A percentile compares a stretch with the other conserved stretches of the same genome.
Evolutionary conservation across 345 rosid species (phyloP).

Genomic region (Limnanthes douglasii): DNA sequence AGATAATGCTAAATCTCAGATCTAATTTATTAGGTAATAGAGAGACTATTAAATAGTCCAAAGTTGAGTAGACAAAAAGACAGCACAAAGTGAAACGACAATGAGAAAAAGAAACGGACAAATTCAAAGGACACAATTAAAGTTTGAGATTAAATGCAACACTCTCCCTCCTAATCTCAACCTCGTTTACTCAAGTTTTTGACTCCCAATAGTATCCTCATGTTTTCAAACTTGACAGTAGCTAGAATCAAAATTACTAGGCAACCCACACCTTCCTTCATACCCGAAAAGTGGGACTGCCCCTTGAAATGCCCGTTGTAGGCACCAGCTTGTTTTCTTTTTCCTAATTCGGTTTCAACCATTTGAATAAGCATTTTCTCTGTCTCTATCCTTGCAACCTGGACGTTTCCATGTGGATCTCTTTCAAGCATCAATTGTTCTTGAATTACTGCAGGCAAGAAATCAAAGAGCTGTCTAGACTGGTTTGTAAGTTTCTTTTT

Average conservation of each 20-base stretch:
- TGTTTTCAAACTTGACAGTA: too few species aligned
- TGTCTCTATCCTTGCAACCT: conserved; percentile 98
- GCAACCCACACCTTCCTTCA: conserved; percentile 98
- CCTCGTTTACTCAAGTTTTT: too few species aligned
- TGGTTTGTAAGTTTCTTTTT: conserved; percentile 68
- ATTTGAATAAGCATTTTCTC: conserved; percentile 99
- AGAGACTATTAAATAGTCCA: too few species aligned
- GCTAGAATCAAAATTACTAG: conserved; percentile 84
- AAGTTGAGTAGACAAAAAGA: too few species aligned
- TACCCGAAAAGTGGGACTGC: conserved; percentile 97
- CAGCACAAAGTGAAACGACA: too few species aligned
- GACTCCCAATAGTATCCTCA: too few species aligned
- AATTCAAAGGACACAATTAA: too few species aligned
- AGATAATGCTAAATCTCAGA: too few species aligned
- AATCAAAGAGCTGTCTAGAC: conserved; percentile 67
- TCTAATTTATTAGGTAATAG: too few species aligned
- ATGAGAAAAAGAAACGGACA: too few species aligned
- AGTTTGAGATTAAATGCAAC: too few species aligned
- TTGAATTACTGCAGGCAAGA: conserved; percentile 79
- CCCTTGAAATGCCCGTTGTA: conserved; percentile 66
- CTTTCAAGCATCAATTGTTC: conserved; percentile 98
- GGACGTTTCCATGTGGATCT: conserved; percentile 99
- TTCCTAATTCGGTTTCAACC: conserved; percentile 94
- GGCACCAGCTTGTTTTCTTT: conserved; percentile 67
- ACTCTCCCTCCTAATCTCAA: too few species aligned